Base-by-base conservation (phyloP, 1,284 basidiomycete genomes). In the Mycosarcoma maydis region DNA sequence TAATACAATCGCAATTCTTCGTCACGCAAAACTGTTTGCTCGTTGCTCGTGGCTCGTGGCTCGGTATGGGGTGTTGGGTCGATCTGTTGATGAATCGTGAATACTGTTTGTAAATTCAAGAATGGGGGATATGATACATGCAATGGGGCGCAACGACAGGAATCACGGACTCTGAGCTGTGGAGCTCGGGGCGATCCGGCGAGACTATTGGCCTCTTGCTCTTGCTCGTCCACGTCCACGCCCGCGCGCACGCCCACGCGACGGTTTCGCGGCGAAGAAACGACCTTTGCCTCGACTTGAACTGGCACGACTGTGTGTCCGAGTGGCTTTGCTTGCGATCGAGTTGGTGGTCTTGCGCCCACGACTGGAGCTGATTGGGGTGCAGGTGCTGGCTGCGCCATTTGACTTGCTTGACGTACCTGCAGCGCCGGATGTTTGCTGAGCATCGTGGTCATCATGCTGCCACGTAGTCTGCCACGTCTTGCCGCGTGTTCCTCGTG, bases 401-500 rank as follows among this genome's bases (percentile, higher is more conserved):
- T 30, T 20, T 6, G 37, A 17, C 14, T 34, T 46, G 37, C 46
- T 54, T 8, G 51, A 34, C 14, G 40, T 14, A 16, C 17, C 36
- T 6, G 16, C 38, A 8, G 17, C 8, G 23, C 11, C 17, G 6
- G 22, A 9, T 10, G 43, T 34, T 11, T 14, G 30, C 6, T 20
- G 24, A 22, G 16, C 17, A 8, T 6, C 20, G 29, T 47, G 38
- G 11, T 20, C 43, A 11, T 52, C 48, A 17, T 47, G 30, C 23
- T 60, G 44, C 64, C 64, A 67, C 4, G 64, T 67, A 0, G 64
- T 57, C 33, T 61, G 52, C 64, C 64, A 67, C n/a, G 64, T 67
- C 47, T 67, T 67, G 30, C 64, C 64, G 8, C 39, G 38, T 6
- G 34, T 67, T 29, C 53, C 53, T 7, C 64, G 52, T 2, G 26